These are phyloP conservation scores for Fusarium musae DNA, from an alignment of 2,329 filamentous ascomycete genomes.

Conservation along the genomic window DNA sequence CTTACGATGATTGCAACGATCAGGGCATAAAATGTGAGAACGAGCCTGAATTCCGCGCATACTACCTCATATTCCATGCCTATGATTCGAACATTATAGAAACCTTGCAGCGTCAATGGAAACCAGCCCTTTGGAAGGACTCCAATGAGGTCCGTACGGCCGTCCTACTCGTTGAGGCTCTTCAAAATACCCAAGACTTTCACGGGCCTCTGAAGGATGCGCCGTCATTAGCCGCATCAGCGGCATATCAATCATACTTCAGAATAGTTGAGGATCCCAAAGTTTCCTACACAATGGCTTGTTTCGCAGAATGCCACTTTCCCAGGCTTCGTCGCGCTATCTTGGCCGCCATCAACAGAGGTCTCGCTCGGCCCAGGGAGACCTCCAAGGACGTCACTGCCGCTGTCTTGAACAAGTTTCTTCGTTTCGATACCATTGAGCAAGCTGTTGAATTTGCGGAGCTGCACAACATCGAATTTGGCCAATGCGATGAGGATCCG, in stretches of 20 bases:
- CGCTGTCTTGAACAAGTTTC: conserved; percentile 63
- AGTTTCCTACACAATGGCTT: conserved; percentile 76
- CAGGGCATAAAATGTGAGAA: conserved; percentile 68
- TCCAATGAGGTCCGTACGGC: conserved; percentile 71
- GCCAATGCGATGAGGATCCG: conserved; percentile 49
- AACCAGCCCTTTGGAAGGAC: conserved; percentile 62
- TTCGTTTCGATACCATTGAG: conserved; percentile 74
- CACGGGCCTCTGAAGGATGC: conserved; percentile 66
- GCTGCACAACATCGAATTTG: conserved; percentile 66
- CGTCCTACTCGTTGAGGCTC: conserved; percentile 67
- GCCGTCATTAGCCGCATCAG: conserved; percentile 60
- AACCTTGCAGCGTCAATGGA: conserved; percentile 67
- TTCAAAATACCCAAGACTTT: conserved; percentile 68
- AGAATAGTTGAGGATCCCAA: conserved; percentile 65
- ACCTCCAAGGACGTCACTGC: conserved; percentile 70
- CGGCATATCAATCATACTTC: conserved; percentile 66
- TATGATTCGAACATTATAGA: conserved; percentile 66
- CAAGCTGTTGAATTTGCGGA: conserved; percentile 74
- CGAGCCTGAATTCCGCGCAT: conserved; percentile 73
- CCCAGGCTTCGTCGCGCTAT: conserved; percentile 68
- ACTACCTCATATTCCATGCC: conserved; percentile 71
- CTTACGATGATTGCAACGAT: conserved; percentile 73
- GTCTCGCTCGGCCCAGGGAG: conserved; percentile 66
- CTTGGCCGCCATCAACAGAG: conserved; percentile 64
- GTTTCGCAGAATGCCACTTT: conserved; percentile 75